These are phyloP conservation scores for Paracoccidioides lutzii DNA, from an alignment of 2,329 filamentous ascomycete species.

Conservation along the genomic window DNA sequence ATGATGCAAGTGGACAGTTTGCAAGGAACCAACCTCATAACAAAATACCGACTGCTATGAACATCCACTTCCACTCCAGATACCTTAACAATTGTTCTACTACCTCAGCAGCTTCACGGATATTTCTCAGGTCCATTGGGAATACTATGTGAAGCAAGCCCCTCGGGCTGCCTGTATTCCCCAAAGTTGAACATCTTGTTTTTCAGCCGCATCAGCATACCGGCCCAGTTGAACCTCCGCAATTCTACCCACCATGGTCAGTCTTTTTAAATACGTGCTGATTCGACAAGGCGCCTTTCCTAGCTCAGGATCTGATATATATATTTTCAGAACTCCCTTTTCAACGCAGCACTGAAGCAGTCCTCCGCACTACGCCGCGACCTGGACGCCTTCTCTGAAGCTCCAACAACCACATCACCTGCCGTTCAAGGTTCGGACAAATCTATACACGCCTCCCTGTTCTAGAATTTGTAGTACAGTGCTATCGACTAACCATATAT, in stretches of 20 bases:
- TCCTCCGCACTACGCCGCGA: conserved; percentile 67
- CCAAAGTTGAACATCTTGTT: too few species aligned
- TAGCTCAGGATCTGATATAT: not conserved
- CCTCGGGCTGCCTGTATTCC: too few species aligned
- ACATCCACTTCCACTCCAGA: not conserved
- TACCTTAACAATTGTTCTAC: not conserved
- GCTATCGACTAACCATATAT: conserved; percentile 21
- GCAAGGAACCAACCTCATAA: conserved; percentile 9
- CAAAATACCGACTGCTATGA: not conserved
- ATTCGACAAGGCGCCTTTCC: not conserved
- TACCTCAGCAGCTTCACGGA: not conserved
- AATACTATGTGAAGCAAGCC: too few species aligned
- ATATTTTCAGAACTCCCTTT: conserved; percentile 56
- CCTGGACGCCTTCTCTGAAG: conserved; percentile 55
- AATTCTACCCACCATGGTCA: not conserved
- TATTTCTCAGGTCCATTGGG: too few species aligned
- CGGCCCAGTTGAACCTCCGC: not conserved
- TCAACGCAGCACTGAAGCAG: conserved; percentile 77
- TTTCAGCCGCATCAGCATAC: not conserved
- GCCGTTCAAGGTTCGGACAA: conserved; percentile 43
- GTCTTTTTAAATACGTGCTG: not conserved
- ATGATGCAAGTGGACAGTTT: conserved; percentile 8
- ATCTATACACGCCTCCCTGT: not conserved
- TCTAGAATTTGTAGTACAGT: not conserved
- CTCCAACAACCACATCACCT: conserved; percentile 44